Base-by-base conservation (phyloP, 2,329 filamentous ascomycete species). In the Nemania diffusa region DNA sequence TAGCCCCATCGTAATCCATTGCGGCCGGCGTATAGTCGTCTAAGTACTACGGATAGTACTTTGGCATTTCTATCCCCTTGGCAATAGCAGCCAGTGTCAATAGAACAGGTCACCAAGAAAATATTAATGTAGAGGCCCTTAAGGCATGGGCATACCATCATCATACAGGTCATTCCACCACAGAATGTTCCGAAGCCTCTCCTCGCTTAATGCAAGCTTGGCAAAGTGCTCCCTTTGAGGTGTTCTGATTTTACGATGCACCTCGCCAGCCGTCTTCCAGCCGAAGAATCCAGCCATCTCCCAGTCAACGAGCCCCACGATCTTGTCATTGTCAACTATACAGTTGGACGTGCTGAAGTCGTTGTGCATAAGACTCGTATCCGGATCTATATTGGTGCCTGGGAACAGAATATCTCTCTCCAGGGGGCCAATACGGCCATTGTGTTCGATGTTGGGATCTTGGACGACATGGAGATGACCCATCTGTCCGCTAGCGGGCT, bases 261-360 rank as follows among this genome's bases (percentile, higher is more conserved):
- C 71, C 29, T 77, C 58, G 5, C 67, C 71, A 60, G 76, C 77
- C 32, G 71, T 73, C 57, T 63, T 65, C 62, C 57, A 62, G 42
- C 61, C 53, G 37, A 77, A 74, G 26, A 70, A 81, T 0, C 80
- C 80, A 46, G 80, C 79, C 79, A 81, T 81, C 71, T 82, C 80
- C 79, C 79, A 82, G 62, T 81, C 78, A 62, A 81, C 65, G 24
- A 83, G 70, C 4, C 77, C 80, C 1, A 81, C 77, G 48, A 83
- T 79, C 67, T 64, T 79, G 65, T 76, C 78, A 59, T 79, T 69
- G 46, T 81, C 70, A 4, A 82, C 79, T 34, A 81, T 81, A 64
- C 64, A 74, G 67, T 81, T 81, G 2, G 78, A 80, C 34, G 55
- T 9, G n/a, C 71, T 77, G 27, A 82, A 76, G 62, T 81, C 77